Conservation (phyloP, 148 eudicot genomes). For the Chenopodium quinoa region DNA sequence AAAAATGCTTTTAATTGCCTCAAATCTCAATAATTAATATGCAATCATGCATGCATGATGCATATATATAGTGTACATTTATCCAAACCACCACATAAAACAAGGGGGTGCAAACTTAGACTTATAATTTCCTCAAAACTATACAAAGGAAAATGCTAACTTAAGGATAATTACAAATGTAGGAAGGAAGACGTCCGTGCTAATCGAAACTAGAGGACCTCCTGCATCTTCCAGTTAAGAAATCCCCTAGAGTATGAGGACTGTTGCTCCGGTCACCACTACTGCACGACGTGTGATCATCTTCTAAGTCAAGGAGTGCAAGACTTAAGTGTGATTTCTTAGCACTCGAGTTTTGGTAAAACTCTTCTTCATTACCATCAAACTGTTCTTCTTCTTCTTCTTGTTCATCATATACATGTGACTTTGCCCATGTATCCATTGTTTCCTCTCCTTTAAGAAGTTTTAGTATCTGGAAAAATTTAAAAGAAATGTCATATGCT, state of each 20-base stretch:
- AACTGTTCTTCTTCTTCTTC: conserved; percentile 27
- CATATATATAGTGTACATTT: not conserved
- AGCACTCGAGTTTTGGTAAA: conserved; percentile 54
- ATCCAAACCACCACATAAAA: conserved; percentile 22
- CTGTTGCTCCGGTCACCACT: conserved; percentile 48
- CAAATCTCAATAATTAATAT: not conserved
- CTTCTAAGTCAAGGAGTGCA: conserved; percentile 63
- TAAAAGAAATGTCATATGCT: not conserved
- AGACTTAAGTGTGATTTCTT: conserved; percentile 62
- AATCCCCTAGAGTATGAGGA: conserved; percentile 52
- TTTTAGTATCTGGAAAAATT: conserved; percentile 44
- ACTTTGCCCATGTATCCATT: conserved; percentile 37
- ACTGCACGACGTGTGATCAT: conserved; percentile 48
- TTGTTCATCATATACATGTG: conserved; percentile 28
- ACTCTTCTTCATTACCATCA: conserved; percentile 65
- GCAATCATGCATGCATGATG: not conserved
- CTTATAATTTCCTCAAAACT: conserved; percentile 14
- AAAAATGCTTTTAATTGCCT: conserved; percentile 1
- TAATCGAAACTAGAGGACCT: conserved; percentile 50
- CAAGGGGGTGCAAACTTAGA: conserved; percentile 32
- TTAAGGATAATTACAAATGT: not conserved
- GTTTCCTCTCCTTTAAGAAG: conserved; percentile 62
- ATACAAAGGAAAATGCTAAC: conserved; percentile 11
- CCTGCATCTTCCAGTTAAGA: conserved; percentile 56
- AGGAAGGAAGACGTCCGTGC: not conserved